Evolutionary conservation across 1,139 yeast species (phyloP).

Genomic region (Sugiyamaella japonica): DNA sequence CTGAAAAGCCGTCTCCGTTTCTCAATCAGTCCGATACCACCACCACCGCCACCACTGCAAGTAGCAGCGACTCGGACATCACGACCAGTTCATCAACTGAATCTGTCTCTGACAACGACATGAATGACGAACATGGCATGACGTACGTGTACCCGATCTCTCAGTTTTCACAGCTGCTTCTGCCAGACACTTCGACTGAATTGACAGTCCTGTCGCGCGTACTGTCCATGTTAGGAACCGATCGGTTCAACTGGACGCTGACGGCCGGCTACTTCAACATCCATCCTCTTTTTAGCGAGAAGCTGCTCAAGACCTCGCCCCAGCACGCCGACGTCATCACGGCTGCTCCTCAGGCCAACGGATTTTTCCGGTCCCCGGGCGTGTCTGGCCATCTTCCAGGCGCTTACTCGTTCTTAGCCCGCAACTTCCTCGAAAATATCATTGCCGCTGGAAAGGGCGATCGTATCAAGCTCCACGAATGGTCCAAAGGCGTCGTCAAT

Average conservation of each 20-base stretch:
- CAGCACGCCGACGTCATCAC: conserved; percentile 69
- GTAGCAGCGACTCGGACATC: not conserved
- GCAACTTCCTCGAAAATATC: conserved; percentile 62
- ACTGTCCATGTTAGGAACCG: conserved; percentile 57
- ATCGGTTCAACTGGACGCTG: conserved; percentile 72
- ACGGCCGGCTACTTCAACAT: conserved; percentile 98
- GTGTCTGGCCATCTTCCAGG: conserved; percentile 80
- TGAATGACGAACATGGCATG: conserved; percentile 40
- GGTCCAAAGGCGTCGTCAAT: conserved; percentile 86
- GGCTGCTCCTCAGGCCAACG: conserved; percentile 88
- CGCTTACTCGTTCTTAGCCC: conserved; percentile 79
- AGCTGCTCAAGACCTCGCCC: conserved; percentile 60
- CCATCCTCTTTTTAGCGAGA: conserved; percentile 69
- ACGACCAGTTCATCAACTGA: not conserved
- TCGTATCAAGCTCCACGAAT: conserved; percentile 64
- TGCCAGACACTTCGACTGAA: conserved; percentile 72
- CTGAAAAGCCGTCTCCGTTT: not conserved
- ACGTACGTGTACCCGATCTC: conserved; percentile 91
- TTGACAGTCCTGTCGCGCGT: conserved; percentile 65
- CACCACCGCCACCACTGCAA: not conserved
- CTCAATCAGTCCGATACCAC: not conserved
- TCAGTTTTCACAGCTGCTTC: conserved; percentile 81
- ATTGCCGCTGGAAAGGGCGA: conserved; percentile 47
- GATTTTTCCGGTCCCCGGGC: conserved; percentile 84
- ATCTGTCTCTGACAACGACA: conserved; percentile 8